A percentile compares a stretch with the other conserved stretches of the same genome.
phyloP scores from a whole-genome alignment of 495 filamentous ascomycete genomes.

The Xylaria cubensis region DNA sequence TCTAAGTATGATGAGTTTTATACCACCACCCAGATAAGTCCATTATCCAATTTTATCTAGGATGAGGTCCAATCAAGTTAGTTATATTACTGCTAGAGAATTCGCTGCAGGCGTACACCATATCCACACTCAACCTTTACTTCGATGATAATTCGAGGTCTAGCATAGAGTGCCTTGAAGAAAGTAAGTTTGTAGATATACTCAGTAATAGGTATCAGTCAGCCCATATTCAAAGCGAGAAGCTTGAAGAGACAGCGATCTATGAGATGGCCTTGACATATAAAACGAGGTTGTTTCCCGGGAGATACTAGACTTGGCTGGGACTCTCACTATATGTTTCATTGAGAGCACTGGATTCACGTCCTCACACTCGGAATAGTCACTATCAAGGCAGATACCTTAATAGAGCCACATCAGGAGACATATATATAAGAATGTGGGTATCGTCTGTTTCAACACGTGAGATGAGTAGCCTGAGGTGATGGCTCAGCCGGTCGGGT shows the following conservation, averaged over 20 bases:
- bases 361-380: not conserved
- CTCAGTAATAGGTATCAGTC: not conserved
- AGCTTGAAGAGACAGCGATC: not conserved
- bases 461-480: not conserved
- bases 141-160: no score
- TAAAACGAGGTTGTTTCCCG: not conserved
- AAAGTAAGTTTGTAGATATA: no score
- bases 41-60: not conserved
- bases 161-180: not conserved
- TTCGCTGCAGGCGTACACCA: not conserved
- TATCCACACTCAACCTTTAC: not conserved
- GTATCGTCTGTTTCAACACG: conserved; percentile 14
- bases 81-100: not conserved
- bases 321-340: not conserved
- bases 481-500: conserved; percentile 4
- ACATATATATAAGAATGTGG: not conserved
- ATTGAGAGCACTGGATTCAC: conserved; percentile 12
- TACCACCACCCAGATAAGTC: not conserved
- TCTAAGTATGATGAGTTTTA: not conserved
- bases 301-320: not conserved
- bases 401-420: not conserved
- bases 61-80: not conserved
- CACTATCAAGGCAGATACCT: not conserved
- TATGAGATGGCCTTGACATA: not conserved
- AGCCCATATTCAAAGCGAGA: not conserved